These are phyloP conservation scores for Fraxinus ornus DNA, from an alignment of 305 asterid genomes.

Conservation along the genomic window DNA sequence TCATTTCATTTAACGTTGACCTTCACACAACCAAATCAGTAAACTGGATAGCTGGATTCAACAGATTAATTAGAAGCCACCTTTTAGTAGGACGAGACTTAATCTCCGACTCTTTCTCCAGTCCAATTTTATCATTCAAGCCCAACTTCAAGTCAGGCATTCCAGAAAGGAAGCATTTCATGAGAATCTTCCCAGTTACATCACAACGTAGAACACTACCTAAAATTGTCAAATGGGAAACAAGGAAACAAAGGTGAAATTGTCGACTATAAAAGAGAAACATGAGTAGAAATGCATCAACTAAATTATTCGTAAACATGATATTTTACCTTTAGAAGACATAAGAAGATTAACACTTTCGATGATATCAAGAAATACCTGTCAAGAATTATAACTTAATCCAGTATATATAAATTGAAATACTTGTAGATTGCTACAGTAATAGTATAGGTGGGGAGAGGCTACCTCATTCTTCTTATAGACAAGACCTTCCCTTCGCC, in stretches of 20 bases:
- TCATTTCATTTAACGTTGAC: constrained; percentile 8
- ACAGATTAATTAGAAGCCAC: constrained; percentile 35
- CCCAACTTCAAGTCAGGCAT: constrained; percentile 99
- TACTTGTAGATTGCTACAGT: not conserved
- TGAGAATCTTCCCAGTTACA: constrained; percentile 91
- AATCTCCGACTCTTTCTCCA: constrained; percentile 93
- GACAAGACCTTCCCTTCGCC: constrained; percentile 97
- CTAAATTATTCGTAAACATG: not conserved
- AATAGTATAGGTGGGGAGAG: constrained; percentile 18
- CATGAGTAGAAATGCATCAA: not conserved
- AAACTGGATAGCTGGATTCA: constrained; percentile 16
- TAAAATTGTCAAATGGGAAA: constrained; percentile 30
- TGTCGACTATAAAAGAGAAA: constrained; percentile 10
- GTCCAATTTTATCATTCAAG: constrained; percentile 97
- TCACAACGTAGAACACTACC: constrained; percentile 97
- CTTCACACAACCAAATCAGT: constrained; percentile 2
- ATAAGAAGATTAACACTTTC: constrained; percentile 98
- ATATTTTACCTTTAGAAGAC: constrained; percentile 86
- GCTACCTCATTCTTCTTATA: constrained; percentile 96
- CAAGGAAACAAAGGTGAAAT: not conserved
- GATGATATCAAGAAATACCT: constrained; percentile 98
- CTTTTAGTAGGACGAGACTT: constrained; percentile 96
- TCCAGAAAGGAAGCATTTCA: constrained; percentile 99
- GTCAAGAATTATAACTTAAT: constrained; percentile 24
- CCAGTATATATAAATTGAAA: constrained; percentile 15